Conservation (phyloP, 768 basidiomycete species). For the Fistulinella prunicolor region DNA sequence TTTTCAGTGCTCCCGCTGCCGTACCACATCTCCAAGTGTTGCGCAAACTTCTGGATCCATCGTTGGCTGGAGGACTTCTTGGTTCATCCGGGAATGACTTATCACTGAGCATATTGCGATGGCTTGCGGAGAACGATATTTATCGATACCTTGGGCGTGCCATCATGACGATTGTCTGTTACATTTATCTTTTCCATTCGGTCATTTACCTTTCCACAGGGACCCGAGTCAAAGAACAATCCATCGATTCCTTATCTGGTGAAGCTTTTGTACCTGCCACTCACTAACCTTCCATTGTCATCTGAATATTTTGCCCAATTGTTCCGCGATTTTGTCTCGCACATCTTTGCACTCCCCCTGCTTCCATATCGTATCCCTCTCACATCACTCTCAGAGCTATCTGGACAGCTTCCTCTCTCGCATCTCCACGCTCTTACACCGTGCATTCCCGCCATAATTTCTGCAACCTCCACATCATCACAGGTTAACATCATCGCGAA, state of each 20-base stretch:
- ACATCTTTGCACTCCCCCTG: constrained; percentile 69
- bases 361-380: constrained; percentile 75
- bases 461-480: constrained; percentile 28
- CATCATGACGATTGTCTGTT: constrained; percentile 45
- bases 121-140: constrained; percentile 46
- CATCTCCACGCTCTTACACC: constrained; percentile 35
- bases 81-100: constrained; percentile 33
- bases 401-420: constrained; percentile 59
- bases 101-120: constrained; percentile 37
- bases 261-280: constrained; percentile 25
- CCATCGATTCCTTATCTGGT: constrained; percentile 29
- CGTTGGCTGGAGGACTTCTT: constrained; percentile 3
- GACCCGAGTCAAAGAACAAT: constrained; percentile 50
- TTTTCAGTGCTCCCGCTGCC: constrained; percentile 46
- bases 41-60: constrained; percentile 40
- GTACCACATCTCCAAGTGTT: constrained; percentile 50
- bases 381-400: constrained; percentile 58
- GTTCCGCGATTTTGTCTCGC: constrained; percentile 43
- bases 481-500: constrained; percentile 70
- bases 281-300: constrained; percentile 31
- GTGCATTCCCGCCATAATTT: constrained; percentile 30
- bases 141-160: constrained; percentile 33
- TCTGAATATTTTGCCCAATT: constrained; percentile 26
- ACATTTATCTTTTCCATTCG: neutral
- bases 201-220: constrained; percentile 36